Base-by-base conservation (phyloP, 1,139 yeast species). In the Saccharomyces hybrid region DNA sequence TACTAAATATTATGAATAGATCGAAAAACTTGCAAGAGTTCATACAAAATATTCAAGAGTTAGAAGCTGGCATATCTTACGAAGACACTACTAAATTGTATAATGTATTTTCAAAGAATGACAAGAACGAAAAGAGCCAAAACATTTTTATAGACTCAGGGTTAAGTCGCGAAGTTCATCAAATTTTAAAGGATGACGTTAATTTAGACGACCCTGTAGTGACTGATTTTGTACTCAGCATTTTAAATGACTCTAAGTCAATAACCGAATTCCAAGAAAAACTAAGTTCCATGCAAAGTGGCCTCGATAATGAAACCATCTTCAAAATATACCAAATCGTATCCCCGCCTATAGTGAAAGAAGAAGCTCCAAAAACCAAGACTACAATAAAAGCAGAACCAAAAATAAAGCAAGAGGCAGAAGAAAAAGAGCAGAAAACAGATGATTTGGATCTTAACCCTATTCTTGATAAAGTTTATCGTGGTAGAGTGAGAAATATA, bases 251-350 rank as follows among this genome's bases (percentile, higher is more conserved):
- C 50, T 66, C 80, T 1, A 47, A 58, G 1, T 62, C 69, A 14
- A 60, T 73, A 24, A 63, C 64, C 4, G 73, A 68, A 8, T 84
- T 84, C 62, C 66, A 69, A 44, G 60, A 67, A n/a, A 71, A 74
- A 19, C 69, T 86, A 52, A 67, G 71, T 14, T 81, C 76, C 8
- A 78, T 84, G 65, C 93, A 89, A 0, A 88, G 87, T 19, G 86
- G 80, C 9, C 80, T 86, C 57, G 78, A 83, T 0, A 69, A 64
- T 4, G 71, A 57, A 2, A 77, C 82, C 58, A 66, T 82, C 2
- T 67, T 67, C 16, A 64, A 68, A 11, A 61, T 77, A 16, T 68
- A 68, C 8, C 44, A 38, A 19, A 38, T 38, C 19, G 44, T 19
- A 38, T 38, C 44, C 11, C 44, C 44, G 19, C 44, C 44, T 5